Percentiles rank a stretch among this genome's conserved stretches.
These are phyloP conservation scores for Colletotrichum tanaceti DNA, from an alignment of 2,329 filamentous ascomycete species.

Conservation along the genomic window DNA sequence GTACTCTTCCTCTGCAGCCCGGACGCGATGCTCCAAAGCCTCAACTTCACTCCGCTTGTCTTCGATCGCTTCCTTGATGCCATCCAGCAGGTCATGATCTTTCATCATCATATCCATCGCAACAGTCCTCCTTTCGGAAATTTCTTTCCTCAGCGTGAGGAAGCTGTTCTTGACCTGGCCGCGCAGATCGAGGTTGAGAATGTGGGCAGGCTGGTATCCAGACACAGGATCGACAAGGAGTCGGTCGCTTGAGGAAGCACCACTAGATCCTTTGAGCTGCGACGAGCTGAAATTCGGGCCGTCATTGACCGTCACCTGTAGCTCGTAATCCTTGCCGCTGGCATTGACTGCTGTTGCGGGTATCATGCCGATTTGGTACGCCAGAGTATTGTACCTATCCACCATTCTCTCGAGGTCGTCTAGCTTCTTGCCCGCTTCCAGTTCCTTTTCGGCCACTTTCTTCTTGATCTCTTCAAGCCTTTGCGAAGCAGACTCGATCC, in stretches of 20 bases:
- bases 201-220: conserved; percentile 89
- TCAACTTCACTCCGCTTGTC: conserved; percentile 95
- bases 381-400: conserved; percentile 91
- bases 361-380: conserved; percentile 93
- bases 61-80: conserved; percentile 95
- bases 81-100: conserved; percentile 91
- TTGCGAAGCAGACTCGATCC: conserved; percentile 79
- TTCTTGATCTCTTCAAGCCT: conserved; percentile 88
- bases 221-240: conserved; percentile 84
- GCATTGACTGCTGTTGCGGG: conserved; percentile 87
- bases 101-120: conserved; percentile 93
- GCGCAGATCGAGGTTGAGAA: conserved; percentile 89
- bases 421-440: conserved; percentile 85
- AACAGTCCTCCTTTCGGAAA: conserved; percentile 85
- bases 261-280: conserved; percentile 52
- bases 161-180: conserved; percentile 85
- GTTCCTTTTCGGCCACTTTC: conserved; percentile 84
- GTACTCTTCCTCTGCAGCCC: conserved; percentile 91
- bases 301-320: conserved; percentile 84
- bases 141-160: conserved; percentile 82
- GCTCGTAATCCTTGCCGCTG: conserved; percentile 85
- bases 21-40: conserved; percentile 86
- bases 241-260: conserved; percentile 73
- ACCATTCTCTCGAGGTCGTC: conserved; percentile 93
- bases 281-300: conserved; percentile 79